Percentiles rank a stretch among this genome's conserved stretches.
Evolutionary conservation across 495 filamentous ascomycete species (phyloP).

Genomic region (Penicilliopsis zonata): DNA sequence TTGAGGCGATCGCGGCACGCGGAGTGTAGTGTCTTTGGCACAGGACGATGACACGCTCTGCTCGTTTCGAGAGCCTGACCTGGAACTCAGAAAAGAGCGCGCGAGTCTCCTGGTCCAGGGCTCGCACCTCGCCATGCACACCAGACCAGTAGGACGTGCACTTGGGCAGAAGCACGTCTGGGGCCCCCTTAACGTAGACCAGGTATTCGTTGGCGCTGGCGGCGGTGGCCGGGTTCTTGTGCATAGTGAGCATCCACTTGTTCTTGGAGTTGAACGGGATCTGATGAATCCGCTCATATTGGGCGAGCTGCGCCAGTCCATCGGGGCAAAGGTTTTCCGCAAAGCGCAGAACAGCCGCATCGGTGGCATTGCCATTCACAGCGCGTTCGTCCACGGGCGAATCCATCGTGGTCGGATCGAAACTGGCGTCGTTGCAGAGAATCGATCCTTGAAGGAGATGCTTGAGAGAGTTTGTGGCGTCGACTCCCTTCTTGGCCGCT

Average conservation of each 20-base stretch:
- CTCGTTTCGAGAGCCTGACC: slow-evolving; percentile 29
- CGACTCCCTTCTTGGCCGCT: slow-evolving; percentile 2
- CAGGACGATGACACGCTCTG: slow-evolving; percentile 40
- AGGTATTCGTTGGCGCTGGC: slow-evolving; percentile 8
- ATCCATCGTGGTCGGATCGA: slow-evolving; percentile 45
- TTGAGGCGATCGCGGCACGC: slow-evolving; percentile 12
- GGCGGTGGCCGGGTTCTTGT: slow-evolving; percentile 6
- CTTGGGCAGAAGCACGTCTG: slow-evolving; percentile 33
- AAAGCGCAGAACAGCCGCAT: slow-evolving; percentile 57
- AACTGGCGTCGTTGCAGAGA: slow-evolving; percentile 59
- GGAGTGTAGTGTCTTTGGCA: slow-evolving; percentile 22
- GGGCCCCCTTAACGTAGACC: slow-evolving; percentile 37
- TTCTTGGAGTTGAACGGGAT: slow-evolving; percentile 70
- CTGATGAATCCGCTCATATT: slow-evolving; percentile 49
- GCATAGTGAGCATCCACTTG: slow-evolving; percentile 43
- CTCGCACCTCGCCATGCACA: slow-evolving; percentile 16
- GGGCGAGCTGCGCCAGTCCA: slow-evolving; percentile 21
- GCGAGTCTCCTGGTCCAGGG: slow-evolving; percentile 21
- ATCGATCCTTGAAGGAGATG: slow-evolving; percentile 16
- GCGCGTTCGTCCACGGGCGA: slow-evolving; percentile 41
- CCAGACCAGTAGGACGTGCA: slow-evolving; percentile 33
- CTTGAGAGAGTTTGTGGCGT: slow-evolving; percentile 7
- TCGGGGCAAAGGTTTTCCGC: slow-evolving; percentile 46
- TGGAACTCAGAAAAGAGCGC: slow-evolving; percentile 24
- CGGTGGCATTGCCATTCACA: slow-evolving; percentile 62